Conservation (phyloP, 441 rosid genomes). For the Syzygium malaccense region DNA sequence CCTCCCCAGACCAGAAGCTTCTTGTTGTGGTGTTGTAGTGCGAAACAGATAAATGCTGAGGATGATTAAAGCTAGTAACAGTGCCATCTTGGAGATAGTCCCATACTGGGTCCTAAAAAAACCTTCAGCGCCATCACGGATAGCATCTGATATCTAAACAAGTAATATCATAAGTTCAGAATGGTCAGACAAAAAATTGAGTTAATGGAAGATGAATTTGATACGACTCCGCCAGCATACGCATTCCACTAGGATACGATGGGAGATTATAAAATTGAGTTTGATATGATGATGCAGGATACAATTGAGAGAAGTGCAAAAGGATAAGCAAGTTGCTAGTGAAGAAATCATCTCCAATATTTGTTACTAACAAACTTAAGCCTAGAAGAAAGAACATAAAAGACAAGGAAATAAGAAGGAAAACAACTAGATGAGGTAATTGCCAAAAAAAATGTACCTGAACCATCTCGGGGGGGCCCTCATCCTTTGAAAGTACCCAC, state of each 20-base stretch:
- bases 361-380: not conserved
- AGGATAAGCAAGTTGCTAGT: not conserved
- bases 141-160: conserved; percentile 93
- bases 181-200: not conserved
- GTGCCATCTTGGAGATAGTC: conserved; percentile 94
- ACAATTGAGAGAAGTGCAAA: not conserved
- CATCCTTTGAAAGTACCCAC: conserved; percentile 98
- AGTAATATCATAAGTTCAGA: conserved; percentile 24
- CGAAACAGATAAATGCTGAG: conserved; percentile 85
- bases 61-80: conserved; percentile 78
- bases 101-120: conserved; percentile 97
- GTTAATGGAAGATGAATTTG: not conserved
- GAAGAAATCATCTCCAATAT: not conserved
- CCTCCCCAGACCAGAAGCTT: conserved; percentile 96
- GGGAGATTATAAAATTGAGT: not conserved
- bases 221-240: not conserved
- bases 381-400: not conserved
- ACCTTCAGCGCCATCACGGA: conserved; percentile 99
- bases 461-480: conserved; percentile 97
- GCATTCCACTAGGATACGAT: not conserved
- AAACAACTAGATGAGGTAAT: not conserved
- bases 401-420: not conserved
- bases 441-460: conserved; percentile 42
- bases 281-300: not conserved
- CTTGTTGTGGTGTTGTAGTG: conserved; percentile 83